Evolutionary conservation across 2,329 filamentous ascomycete species (phyloP), one percentile per base, ranked within the genome.

Genomic region (Oidium heveae): DNA sequence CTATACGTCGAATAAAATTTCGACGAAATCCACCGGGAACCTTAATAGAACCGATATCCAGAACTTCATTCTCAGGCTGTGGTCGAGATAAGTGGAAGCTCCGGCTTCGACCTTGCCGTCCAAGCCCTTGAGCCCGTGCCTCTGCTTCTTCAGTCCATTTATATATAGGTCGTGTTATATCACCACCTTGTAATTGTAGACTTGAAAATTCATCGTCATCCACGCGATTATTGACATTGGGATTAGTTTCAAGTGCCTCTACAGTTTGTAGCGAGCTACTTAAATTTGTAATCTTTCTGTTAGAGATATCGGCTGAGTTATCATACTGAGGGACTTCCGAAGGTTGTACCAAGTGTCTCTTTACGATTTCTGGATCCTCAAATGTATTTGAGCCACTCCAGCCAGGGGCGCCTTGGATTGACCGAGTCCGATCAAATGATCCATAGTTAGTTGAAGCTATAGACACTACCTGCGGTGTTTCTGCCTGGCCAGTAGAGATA

Each of bases 121-220:
- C 71, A 33, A 70, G 67, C 16, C 70, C 68, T 57, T 73, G 74
- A 51, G 72, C 70, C 60, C 80, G 77, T 50, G 78, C 72, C 64
- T 93, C 81, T 53, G 84, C 84, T 65, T 93, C 85, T 66, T 96
- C 87, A 6, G 87, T 86, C 86, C 93, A 98, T 61, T 86, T 82
- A 71, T 98, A 98, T 62, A 98, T 94, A 55, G 89, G 86, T 57
- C 91, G 75, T 24, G 89, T 95, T 56, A 95, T 83, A 66, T 98
- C 91, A 59, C 91, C 91, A 57, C 91, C 91, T 66, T 96, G 93
- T 50, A 98, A 71, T 64, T 82, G 81, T 65, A 98, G 68, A 68
- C 91, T 96, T 33, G 88, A 95, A 66, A 98, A 98, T 63, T 94
- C 86, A 56, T 91, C 84, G 6, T 82, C 78, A 57, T 78, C 74